Evolutionary conservation across 1,284 basidiomycete species (phyloP), one percentile per base, ranked within the genome.

Genomic region (Cryptococcus sp.): DNA sequence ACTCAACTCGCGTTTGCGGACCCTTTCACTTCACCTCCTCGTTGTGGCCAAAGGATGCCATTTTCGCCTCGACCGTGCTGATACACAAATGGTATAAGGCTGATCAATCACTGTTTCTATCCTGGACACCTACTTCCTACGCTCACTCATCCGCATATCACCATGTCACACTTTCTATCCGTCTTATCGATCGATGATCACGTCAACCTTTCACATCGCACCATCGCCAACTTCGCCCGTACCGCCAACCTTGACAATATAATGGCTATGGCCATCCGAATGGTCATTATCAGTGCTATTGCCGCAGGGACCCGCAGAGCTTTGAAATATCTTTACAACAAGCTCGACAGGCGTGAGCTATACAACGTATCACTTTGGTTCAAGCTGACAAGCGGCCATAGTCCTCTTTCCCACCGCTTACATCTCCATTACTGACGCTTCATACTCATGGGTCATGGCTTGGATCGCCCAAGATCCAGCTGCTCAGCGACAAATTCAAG

Each of bases 371-470:
- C 38, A 41, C n/a, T 41, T 10, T 10, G 38, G 38, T 2, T 41
- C 10, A 1, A 2, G 38, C 38, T 41, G 38, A 41, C 10, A 10
- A 41, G 10, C 23, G 10, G n/a, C n/a, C 10, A 2, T 41, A 41
- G 38, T n/a, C 10, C 38, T 41, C n/a, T 59, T 50, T 47, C 64
- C 65, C 2, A 61, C 64, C 23, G 62, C 62, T 0, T 64, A 66
- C 55, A 58, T 67, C 36, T 11, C 51, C 5, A 15, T 15, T 30
- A 37, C 35, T 6, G 64, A 69, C 35, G 61, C 62, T 13, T 55
- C 65, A 10, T 69, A 57, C 47, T n/a, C 51, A n/a, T 66, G 64
- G 64, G 57, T 69, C 33, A 60, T 55, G 47, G 53, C 62, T 13
- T 67, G 51, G 49, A 45, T 69, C 10, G 62, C 67, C 6, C 64